phyloP scores from a whole-genome alignment of 345 rosid genomes.

The Balakata baccata region DNA sequence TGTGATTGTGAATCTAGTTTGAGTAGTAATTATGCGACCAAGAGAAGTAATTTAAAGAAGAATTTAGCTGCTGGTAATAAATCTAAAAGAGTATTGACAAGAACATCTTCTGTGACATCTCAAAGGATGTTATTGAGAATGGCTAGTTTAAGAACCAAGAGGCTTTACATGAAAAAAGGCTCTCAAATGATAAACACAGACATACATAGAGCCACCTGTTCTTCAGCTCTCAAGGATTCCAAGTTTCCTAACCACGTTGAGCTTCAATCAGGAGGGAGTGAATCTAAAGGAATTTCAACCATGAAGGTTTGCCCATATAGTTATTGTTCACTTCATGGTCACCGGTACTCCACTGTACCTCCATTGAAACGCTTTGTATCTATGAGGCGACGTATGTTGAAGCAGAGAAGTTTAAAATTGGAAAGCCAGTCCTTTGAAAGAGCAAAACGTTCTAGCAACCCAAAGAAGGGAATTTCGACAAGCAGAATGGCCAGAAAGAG shows the following conservation, averaged over 20 bases:
- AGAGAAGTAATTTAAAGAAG: slow-evolving; percentile 7
- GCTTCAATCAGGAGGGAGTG: slow-evolving; percentile 29
- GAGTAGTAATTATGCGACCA: slow-evolving; percentile 9
- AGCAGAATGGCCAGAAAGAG: slow-evolving; percentile 2
- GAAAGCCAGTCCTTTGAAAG: slow-evolving; percentile 31
- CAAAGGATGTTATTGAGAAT: slow-evolving; percentile 38
- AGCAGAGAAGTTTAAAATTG: slow-evolving; percentile 49
- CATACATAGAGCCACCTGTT: slow-evolving; percentile 63
- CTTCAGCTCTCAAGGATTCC: slow-evolving; percentile 70
- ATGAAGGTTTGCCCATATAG: slow-evolving; percentile 57
- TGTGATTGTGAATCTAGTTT: slow-evolving; percentile 18
- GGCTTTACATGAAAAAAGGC: slow-evolving; percentile 28
- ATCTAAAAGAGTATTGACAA: slow-evolving; percentile 24
- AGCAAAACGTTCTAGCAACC: slow-evolving; percentile 30
- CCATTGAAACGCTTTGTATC: slow-evolving; percentile 61
- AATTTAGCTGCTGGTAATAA: slow-evolving; percentile 30
- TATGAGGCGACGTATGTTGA: slow-evolving; percentile 49
- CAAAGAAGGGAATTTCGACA: slow-evolving; percentile 30
- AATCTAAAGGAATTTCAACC: slow-evolving; percentile 29
- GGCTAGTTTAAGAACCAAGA: slow-evolving; percentile 48
- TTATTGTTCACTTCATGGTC: slow-evolving; percentile 91
- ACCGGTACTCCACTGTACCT: slow-evolving; percentile 45
- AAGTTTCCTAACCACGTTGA: slow-evolving; percentile 43
- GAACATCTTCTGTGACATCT: slow-evolving; percentile 39
- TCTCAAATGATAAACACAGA: slow-evolving; percentile 20